These are phyloP conservation scores for Hsuehochloa calcarea DNA, from an alignment of 176 grass and related monocot species.

Conservation along the genomic window DNA sequence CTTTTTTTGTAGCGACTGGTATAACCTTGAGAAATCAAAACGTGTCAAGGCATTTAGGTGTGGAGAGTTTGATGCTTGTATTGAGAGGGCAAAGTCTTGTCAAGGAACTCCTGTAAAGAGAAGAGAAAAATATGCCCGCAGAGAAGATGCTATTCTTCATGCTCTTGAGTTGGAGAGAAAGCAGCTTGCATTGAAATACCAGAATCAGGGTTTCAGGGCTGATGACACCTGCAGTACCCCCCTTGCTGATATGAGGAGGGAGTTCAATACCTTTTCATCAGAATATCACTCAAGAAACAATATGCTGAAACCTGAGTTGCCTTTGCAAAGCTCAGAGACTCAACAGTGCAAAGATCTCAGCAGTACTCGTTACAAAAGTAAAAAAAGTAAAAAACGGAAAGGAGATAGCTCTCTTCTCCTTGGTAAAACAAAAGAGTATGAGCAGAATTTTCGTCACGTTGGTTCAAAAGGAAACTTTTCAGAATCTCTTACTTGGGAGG, in stretches of 20 bases:
- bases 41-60: conserved; percentile 83
- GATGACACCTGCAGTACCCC: conserved; percentile 27
- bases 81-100: conserved; percentile 68
- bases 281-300: conserved; percentile 33
- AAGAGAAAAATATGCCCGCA: conserved; percentile 85
- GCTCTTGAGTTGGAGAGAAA: conserved; percentile 85
- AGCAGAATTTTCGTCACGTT: conserved; percentile 33
- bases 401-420: conserved; percentile 26
- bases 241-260: conserved; percentile 30
- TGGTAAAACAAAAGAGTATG: conserved; percentile 37
- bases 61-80: conserved; percentile 92
- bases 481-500: conserved; percentile 33
- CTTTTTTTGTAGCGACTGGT: conserved; percentile 69
- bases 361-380: conserved; percentile 59
- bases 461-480: conserved; percentile 49
- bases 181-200: conserved; percentile 47
- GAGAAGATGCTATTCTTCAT: conserved; percentile 89
- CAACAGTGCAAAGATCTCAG: conserved; percentile 46
- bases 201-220: conserved; percentile 28
- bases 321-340: conserved; percentile 29
- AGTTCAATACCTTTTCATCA: conserved; percentile 30
- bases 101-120: conserved; percentile 71
- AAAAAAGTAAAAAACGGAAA: conserved; percentile 45
- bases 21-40: conserved; percentile 92
- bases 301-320: conserved; percentile 29